phyloP scores from a whole-genome alignment of 495 filamentous ascomycete species.

The Tuber aestivum region DNA sequence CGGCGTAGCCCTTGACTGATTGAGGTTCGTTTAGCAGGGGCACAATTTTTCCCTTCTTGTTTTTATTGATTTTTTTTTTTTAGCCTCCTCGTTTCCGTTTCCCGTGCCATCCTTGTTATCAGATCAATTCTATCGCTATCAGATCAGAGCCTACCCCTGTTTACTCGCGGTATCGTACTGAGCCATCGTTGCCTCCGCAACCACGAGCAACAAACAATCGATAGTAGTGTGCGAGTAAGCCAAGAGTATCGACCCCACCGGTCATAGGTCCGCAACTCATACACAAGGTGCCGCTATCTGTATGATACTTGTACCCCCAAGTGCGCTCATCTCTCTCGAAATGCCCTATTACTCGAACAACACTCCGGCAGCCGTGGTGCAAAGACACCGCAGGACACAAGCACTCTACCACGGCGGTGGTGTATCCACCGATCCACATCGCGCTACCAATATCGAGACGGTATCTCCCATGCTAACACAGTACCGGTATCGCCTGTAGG shows the following conservation, averaged over 20 bases:
- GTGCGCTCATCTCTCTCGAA: background rate
- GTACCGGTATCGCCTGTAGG: too few species aligned
- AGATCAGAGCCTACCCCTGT: background rate
- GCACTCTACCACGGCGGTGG: background rate
- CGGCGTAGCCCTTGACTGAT: background rate
- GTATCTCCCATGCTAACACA: background rate
- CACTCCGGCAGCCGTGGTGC: background rate
- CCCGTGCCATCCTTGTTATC: background rate
- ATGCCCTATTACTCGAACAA: background rate
- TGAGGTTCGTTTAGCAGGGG: slow-evolving; percentile 1
- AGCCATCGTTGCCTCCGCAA: background rate
- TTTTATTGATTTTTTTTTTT: background rate
- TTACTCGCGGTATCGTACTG: too few species aligned
- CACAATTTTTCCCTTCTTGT: background rate
- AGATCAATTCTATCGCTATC: background rate
- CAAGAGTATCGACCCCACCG: background rate
- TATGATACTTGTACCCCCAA: too few species aligned
- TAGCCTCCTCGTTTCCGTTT: background rate
- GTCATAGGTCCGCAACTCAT: too few species aligned
- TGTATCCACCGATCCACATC: background rate
- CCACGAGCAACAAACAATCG: background rate
- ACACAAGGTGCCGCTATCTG: too few species aligned
- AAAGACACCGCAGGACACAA: background rate
- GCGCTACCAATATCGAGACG: background rate
- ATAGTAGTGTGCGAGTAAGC: background rate